A percentile compares a stretch with the other conserved stretches of the same genome.
Conservation (phyloP, 1,284 basidiomycete genomes). For the Tetrapyrgos nigripes region DNA sequence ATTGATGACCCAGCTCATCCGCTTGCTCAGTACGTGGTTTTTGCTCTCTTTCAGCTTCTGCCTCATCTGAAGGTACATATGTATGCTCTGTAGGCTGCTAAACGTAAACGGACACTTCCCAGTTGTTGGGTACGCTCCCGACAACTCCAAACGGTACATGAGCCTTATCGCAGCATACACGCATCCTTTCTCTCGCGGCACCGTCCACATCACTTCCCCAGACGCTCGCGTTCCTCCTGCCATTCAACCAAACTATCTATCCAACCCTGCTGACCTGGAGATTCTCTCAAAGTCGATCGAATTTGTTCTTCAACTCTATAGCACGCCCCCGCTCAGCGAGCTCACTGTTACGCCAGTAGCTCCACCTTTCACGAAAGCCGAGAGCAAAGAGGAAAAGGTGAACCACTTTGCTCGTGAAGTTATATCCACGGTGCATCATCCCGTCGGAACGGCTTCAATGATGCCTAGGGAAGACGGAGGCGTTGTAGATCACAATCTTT, state of each 20-base stretch:
- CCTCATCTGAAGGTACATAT: neutral
- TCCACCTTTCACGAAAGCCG: conserved; percentile 7
- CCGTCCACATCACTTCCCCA: conserved; percentile 29
- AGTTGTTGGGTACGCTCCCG: neutral
- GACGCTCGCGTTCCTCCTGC: conserved; percentile 39
- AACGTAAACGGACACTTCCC: conserved; percentile 1
- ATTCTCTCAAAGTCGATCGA: neutral
- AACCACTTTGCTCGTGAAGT: conserved; percentile 2
- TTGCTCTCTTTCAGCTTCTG: neutral
- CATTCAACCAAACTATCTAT: conserved; percentile 45
- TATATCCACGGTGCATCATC: conserved; percentile 8
- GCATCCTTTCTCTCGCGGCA: conserved; percentile 19
- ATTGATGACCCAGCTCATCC: conserved; percentile 7
- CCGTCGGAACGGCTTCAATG: conserved; percentile 13
- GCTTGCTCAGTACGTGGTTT: conserved; percentile 3
- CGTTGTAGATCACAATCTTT: conserved; percentile 6
- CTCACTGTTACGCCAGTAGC: neutral
- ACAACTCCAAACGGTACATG: neutral
- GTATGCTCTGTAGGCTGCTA: neutral
- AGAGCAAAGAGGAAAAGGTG: conserved; percentile 5
- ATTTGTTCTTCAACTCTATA: neutral
- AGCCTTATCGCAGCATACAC: neutral
- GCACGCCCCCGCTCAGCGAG: neutral
- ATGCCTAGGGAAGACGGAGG: conserved; percentile 12
- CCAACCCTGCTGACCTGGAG: neutral